Evolutionary conservation across 768 basidiomycete genomes (phyloP).

Genomic region (Imleria badia): DNA sequence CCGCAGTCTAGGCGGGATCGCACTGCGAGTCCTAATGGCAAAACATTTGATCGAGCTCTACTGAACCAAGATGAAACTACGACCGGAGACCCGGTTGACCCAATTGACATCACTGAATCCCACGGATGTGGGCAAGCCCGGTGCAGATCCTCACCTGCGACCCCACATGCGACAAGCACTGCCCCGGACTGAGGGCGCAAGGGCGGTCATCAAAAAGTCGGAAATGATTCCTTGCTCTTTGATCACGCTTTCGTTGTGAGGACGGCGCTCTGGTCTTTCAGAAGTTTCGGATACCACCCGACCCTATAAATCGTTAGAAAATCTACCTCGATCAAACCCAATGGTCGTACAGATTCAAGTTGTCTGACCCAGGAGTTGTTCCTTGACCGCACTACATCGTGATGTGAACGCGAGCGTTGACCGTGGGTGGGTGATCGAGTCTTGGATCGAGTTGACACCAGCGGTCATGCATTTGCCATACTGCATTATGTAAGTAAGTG

Average conservation of each 20-base stretch:
- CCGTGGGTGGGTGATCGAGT: background rate
- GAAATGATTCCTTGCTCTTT: background rate
- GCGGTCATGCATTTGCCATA: too few relatives aligned
- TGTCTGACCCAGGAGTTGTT: background rate
- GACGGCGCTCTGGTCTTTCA: background rate
- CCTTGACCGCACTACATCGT: background rate
- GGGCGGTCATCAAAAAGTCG: background rate
- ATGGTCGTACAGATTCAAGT: background rate
- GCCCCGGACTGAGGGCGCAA: background rate
- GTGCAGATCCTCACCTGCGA: background rate
- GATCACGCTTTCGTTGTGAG: background rate
- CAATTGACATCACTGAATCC: background rate
- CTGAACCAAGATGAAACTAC: background rate
- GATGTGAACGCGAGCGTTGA: background rate
- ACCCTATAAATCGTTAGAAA: background rate
- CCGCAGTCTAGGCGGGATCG: slow-evolving; percentile 19
- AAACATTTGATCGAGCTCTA: background rate
- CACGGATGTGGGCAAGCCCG: background rate
- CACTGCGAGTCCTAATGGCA: background rate
- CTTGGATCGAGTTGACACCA: background rate
- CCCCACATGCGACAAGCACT: background rate
- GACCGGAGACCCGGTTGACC: background rate
- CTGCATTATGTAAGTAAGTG: too few relatives aligned
- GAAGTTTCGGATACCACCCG: background rate
- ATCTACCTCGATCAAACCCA: background rate